Evolutionary conservation across 106 monocot species (phyloP).

Genomic region (Dendrobium huoshanense): DNA sequence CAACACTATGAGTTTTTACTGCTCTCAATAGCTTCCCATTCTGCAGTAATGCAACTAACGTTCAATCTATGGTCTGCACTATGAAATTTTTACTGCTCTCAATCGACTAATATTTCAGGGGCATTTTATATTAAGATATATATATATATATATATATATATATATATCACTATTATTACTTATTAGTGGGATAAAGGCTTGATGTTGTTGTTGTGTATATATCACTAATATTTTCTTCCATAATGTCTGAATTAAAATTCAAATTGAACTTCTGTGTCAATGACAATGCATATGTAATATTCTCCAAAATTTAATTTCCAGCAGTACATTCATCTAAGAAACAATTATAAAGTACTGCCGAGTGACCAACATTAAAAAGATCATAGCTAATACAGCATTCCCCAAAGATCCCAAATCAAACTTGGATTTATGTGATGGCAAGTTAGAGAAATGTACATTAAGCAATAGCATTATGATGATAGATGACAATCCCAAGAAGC

Average conservation of each 20-base stretch:
- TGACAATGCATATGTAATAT: not conserved
- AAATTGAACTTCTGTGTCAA: not conserved
- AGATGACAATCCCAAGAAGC: not conserved
- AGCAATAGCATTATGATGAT: not conserved
- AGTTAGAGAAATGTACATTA: not conserved
- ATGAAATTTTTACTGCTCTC: too few species aligned
- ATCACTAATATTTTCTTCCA: not conserved
- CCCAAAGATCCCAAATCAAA: not conserved
- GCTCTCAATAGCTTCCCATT: slow-evolving; percentile 78
- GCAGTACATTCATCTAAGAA: too few species aligned
- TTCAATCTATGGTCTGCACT: not conserved
- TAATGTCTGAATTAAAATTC: not conserved
- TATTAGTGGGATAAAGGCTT: too few species aligned
- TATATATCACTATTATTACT: not conserved
- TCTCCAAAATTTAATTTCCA: not conserved
- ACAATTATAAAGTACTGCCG: too few species aligned
- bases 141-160: too few species aligned
- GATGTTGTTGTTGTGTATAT: too few species aligned
- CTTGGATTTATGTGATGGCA: not conserved
- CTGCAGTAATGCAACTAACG: slow-evolving; percentile 26
- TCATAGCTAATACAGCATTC: too few species aligned
- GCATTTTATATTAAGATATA: too few species aligned
- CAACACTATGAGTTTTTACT: slow-evolving; percentile 43
- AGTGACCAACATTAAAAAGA: too few species aligned
- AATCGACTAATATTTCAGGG: not conserved